Percentiles rank a stretch among this genome's conserved stretches.
phyloP scores from a whole-genome alignment of 345 rosid species.

The Psidium guajava region DNA sequence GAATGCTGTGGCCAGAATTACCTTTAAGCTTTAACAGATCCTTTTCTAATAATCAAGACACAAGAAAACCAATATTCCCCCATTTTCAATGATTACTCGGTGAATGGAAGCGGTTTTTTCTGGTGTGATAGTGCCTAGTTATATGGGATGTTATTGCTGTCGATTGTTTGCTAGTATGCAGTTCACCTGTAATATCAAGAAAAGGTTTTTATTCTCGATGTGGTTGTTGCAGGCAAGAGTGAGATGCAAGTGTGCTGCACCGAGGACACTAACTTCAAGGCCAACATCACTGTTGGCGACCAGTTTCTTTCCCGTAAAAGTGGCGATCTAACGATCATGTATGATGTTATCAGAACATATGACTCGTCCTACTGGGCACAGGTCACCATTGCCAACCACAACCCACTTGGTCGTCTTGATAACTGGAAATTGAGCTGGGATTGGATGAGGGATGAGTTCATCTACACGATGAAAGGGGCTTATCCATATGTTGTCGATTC shows the following conservation, averaged over 20 bases:
- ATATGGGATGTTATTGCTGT: neutral
- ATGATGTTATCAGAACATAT: slow-evolving; percentile 76
- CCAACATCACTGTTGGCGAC: slow-evolving; percentile 49
- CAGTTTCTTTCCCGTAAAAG: slow-evolving; percentile 62
- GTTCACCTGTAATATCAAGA: neutral
- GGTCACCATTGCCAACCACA: slow-evolving; percentile 75
- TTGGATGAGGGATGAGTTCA: slow-evolving; percentile 84
- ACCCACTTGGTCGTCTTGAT: slow-evolving; percentile 88
- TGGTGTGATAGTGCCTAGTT: neutral
- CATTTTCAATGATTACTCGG: neutral
- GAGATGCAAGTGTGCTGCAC: slow-evolving; percentile 68
- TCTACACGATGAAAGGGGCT: slow-evolving; percentile 76
- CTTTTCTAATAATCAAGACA: neutral
- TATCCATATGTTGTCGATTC: slow-evolving; percentile 77
- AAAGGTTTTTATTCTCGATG: neutral
- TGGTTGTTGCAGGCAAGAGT: slow-evolving; percentile 31
- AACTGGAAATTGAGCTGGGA: slow-evolving; percentile 94
- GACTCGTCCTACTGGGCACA: slow-evolving; percentile 70
- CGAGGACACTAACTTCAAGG: slow-evolving; percentile 32
- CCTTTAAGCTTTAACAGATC: neutral
- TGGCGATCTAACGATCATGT: slow-evolving; percentile 91
- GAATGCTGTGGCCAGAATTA: neutral
- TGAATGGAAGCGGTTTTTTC: neutral
- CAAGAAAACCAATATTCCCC: neutral
- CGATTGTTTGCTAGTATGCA: neutral